phyloP scores from a whole-genome alignment of 768 basidiomycete species.

The Pluteus cervinus region DNA sequence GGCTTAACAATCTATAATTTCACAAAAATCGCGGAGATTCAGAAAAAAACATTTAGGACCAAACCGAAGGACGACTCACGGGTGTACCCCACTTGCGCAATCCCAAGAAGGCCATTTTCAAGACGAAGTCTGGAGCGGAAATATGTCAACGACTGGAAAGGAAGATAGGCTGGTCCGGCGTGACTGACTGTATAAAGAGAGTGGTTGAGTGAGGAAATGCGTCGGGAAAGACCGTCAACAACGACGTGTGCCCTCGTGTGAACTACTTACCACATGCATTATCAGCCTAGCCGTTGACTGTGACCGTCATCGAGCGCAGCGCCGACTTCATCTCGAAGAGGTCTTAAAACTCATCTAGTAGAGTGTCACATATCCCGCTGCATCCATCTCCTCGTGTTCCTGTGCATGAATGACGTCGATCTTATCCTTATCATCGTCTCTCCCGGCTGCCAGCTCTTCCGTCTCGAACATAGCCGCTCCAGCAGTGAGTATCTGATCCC shows the following conservation, averaged over 20 bases:
- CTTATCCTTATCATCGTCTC: neutral
- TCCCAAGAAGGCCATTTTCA: constrained; percentile 68
- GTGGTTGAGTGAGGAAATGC: constrained; percentile 17
- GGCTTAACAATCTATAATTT: constrained; percentile 56
- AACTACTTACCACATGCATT: constrained; percentile 17
- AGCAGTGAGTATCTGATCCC: neutral
- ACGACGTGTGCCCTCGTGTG: constrained; percentile 22
- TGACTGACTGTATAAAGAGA: constrained; percentile 1
- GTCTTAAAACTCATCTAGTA: neutral
- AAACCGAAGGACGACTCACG: constrained; percentile 35
- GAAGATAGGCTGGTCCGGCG: neutral
- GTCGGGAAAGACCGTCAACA: constrained; percentile 36
- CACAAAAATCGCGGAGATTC: constrained; percentile 5
- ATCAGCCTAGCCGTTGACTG: neutral
- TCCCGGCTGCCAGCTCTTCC: neutral
- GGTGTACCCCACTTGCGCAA: constrained; percentile 79
- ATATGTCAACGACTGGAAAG: neutral
- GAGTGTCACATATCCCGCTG: neutral
- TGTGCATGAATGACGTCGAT: neutral
- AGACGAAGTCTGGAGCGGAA: constrained; percentile 7
- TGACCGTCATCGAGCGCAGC: constrained; percentile 4
- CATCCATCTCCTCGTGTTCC: neutral
- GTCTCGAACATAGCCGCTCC: neutral
- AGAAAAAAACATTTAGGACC: constrained; percentile 7
- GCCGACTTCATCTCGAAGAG: neutral